Percentiles rank a stretch among this genome's conserved stretches.
Conservation (phyloP, 805 yeast genomes). For the Suhomyces sp. region DNA sequence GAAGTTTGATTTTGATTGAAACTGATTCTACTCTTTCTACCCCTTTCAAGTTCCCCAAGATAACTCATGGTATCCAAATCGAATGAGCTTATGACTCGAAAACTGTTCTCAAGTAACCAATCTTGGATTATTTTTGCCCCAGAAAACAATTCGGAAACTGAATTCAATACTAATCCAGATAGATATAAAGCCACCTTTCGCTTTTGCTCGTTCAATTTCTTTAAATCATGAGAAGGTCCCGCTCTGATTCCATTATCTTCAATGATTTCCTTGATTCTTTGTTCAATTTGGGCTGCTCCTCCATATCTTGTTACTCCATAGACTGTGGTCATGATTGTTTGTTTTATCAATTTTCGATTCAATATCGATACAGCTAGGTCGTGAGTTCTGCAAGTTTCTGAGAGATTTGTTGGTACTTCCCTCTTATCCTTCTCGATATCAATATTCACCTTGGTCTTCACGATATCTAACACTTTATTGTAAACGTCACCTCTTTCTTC, state of each 20-base stretch:
- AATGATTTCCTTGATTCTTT: slow-evolving; percentile 21
- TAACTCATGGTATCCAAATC: slow-evolving; percentile 16
- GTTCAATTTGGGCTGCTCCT: slow-evolving; percentile 32
- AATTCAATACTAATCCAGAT: slow-evolving; percentile 21
- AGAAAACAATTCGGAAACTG: slow-evolving; percentile 30
- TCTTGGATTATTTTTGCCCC: slow-evolving; percentile 34
- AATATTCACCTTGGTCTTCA: slow-evolving; percentile 13
- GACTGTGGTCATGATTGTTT: slow-evolving; percentile 46
- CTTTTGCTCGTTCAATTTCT: background rate
- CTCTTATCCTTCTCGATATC: slow-evolving; percentile 4
- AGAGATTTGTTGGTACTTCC: no score
- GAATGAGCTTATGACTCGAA: slow-evolving; percentile 28
- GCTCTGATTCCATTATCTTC: slow-evolving; percentile 6
- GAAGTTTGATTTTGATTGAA: no score
- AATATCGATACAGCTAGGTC: background rate
- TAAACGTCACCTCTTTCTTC: slow-evolving; percentile 33
- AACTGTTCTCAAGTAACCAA: slow-evolving; percentile 35
- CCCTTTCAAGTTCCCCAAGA: background rate
- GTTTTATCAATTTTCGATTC: slow-evolving; percentile 35
- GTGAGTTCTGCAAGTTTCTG: no score
- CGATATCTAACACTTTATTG: slow-evolving; percentile 28
- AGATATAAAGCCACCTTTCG: slow-evolving; percentile 15
- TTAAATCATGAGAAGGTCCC: background rate
- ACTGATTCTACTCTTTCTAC: no score
- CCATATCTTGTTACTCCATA: slow-evolving; percentile 44